A percentile compares a stretch with the other conserved stretches of the same genome.
Conservation (phyloP, 495 filamentous ascomycete genomes). For the Poronia punctata region DNA sequence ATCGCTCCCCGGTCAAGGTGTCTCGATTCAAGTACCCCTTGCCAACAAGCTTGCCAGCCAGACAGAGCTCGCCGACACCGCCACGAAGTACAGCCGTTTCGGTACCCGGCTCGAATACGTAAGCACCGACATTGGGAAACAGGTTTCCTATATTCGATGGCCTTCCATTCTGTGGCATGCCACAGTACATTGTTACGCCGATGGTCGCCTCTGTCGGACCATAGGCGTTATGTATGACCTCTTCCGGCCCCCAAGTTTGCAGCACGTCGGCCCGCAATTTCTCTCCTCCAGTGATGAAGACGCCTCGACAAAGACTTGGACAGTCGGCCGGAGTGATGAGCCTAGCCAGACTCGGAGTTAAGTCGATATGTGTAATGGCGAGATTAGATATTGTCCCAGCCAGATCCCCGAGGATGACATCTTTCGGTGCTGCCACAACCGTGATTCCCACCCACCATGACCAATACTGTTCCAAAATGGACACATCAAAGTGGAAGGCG, state of each 20-base stretch:
- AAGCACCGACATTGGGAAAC: constrained; percentile 75
- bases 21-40: constrained; percentile 79
- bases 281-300: constrained; percentile 74
- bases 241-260: constrained; percentile 56
- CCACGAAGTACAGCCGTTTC: constrained; percentile 68
- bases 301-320: constrained; percentile 57
- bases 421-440: constrained; percentile 67
- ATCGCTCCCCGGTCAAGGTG: constrained; percentile 57
- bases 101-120: constrained; percentile 64
- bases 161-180: constrained; percentile 63
- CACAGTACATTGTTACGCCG: constrained; percentile 71
- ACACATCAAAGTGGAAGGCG: constrained; percentile 83
- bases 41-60: constrained; percentile 78
- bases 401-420: constrained; percentile 72
- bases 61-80: constrained; percentile 77
- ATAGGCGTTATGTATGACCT: constrained; percentile 67
- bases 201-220: constrained; percentile 91
- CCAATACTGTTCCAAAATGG: constrained; percentile 83
- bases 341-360: constrained; percentile 63
- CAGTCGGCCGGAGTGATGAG: constrained; percentile 58
- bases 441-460: constrained; percentile 80
- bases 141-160: constrained; percentile 80
- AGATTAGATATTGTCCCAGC: constrained; percentile 59
- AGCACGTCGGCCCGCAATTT: constrained; percentile 65
- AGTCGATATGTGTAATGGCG: constrained; percentile 78